These are phyloP conservation scores for Inosperma sp. DNA, from an alignment of 768 basidiomycete genomes.

Conservation along the genomic window DNA sequence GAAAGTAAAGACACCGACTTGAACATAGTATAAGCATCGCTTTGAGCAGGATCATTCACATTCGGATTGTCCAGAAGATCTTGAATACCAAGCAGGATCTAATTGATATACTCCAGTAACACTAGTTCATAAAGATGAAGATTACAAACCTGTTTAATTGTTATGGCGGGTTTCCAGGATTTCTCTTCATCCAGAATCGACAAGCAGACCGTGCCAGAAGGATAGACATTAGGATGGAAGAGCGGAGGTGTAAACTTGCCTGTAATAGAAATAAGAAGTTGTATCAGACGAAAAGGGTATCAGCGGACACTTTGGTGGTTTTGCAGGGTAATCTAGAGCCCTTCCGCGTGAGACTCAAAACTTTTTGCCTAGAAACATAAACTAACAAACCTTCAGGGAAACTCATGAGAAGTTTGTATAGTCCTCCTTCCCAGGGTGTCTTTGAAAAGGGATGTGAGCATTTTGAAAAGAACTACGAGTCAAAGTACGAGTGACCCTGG, in stretches of 20 bases:
- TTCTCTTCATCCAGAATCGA: conserved; percentile 99
- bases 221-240: conserved; percentile 98
- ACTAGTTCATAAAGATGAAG: conserved; percentile 1
- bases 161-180: conserved; percentile 98
- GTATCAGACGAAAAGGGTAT: background rate
- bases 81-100: conserved; percentile 96
- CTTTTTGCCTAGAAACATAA: background rate
- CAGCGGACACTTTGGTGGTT: conserved; percentile 83
- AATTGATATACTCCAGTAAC: conserved; percentile 4
- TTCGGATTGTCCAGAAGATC: conserved; percentile 95
- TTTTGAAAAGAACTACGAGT: conserved; percentile 3
- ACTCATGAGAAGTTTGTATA: conserved; percentile 88
- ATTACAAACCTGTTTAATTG: conserved; percentile 85
- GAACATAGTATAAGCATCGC: conserved; percentile 98
- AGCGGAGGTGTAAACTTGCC: conserved; percentile 96
- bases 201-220: conserved; percentile 96
- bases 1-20: conserved; percentile 55
- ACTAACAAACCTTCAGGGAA: conserved; percentile 86
- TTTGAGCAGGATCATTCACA: conserved; percentile 95
- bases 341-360: background rate
- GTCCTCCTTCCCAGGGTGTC: conserved; percentile 97
- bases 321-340: conserved; percentile 87
- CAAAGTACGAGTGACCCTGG: conserved; percentile 1
- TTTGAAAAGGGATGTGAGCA: conserved; percentile 28
- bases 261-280: conserved; percentile 27